Base-by-base conservation (phyloP, 306 rosid genomes). In the Astragalus membranaceus region DNA sequence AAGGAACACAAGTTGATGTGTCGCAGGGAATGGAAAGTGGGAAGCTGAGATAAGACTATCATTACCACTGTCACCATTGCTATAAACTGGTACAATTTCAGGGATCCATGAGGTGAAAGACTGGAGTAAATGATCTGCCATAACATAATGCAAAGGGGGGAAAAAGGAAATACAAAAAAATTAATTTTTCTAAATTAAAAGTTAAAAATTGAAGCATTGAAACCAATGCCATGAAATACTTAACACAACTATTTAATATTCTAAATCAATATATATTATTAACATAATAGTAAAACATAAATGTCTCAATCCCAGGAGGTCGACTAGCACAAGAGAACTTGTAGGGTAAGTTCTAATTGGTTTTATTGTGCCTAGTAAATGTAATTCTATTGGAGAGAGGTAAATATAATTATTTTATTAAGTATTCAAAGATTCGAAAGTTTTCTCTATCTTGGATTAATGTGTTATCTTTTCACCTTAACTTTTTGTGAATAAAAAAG, bases 41-140 rank as follows among this genome's bases (percentile, higher is more conserved):
- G 98, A 72, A 94, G 85, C 64, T 94, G 98, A 75, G 98, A 88
- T 35, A 94, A 82, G 33, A 83, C 37, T 67, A 90, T 77, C 98
- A 90, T 94, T 10, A 82, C 86, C 76, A 76, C 73, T 1, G 96
- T 90, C 87, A 87, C 98, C 97, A 90, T 85, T 70, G 98, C 96
- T 81, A 94, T 87, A 73, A 94, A 94, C 30, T 94, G 76, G 73
- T 90, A 94, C 88, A 94, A 37, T 72, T 85, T 94, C 77, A 94
- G 75, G 9, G 90, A 12, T 62, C 98, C 98, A 64, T 87, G 67
- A 2, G 96, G 96, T 49, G 78, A 77, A 7, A 94, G 39, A 11
- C 70, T 85, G 41, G 89, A 74, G 81, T 94, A 94, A 85, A 94
- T 73, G 41, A 94, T 88, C 98, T 94, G 64, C 33, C 41, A 64